Evolutionary conservation across 2,329 filamentous ascomycete genomes (phyloP), one percentile per base, ranked within the genome.

Genomic region (Fusarium floridanum): DNA sequence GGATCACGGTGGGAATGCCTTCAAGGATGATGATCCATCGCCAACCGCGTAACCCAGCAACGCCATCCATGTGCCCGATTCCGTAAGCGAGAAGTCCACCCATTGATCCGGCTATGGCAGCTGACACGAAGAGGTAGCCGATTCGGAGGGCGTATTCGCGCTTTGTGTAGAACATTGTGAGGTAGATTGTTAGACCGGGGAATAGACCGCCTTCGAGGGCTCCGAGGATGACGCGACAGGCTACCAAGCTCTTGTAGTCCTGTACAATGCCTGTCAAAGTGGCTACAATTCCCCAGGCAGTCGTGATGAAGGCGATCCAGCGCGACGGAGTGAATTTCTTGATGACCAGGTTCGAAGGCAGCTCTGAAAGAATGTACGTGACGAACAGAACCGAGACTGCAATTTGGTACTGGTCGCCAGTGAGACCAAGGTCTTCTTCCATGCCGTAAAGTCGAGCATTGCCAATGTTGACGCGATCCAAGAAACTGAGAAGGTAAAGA

Each of bases 401-500:
- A 16, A 75, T 74, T 77, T 92, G 90, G 76, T 90, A 92, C 76
- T 92, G 86, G 55, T 88, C 86, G 3, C 88, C 87, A 10, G 81
- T 80, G 65, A 94, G 82, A 4, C 86, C 84, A 6, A 93, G 84
- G 72, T 92, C 91, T 67, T 88, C 83, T 77, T 92, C 89, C 41
- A 94, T 78, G 2, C 88, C 88, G 75, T 92, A 92, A 2, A 93
- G 84, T 5, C 88, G 85, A 11, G 91, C 91, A 81, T 93, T 93
- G 56, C 91, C 90, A 2, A 81, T 80, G 48, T 81, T 81, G 41
- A 81, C 79, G 9, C 80, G 80, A 63, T 81, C 78, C 8, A 81
- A 20, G 48, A 81, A 81, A 4, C 74, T 78, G n/a, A 81, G 61
- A 2, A 92, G 84, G 73, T 92, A 93, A 7, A 93, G 84, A 4